Evolutionary conservation across 1,284 basidiomycete genomes (phyloP).

Genomic region (Sphaerobolus stellatus): DNA sequence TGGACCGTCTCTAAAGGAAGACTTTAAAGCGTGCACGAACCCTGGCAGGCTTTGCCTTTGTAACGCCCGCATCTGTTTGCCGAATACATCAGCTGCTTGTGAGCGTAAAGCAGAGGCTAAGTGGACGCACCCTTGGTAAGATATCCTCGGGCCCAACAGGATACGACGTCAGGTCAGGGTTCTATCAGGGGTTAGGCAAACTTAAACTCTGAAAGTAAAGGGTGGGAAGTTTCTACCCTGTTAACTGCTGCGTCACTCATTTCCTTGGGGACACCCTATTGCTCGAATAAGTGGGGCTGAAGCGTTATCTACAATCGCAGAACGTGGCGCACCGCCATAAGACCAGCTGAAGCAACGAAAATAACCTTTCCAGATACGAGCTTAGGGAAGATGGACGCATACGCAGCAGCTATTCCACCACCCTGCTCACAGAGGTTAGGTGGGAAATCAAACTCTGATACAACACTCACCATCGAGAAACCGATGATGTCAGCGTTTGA

Average conservation of each 20-base stretch:
- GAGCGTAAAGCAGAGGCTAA: background rate
- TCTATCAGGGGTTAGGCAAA: background rate
- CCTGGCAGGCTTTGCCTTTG: background rate
- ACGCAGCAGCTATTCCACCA: background rate
- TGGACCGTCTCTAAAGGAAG: background rate
- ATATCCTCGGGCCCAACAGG: background rate
- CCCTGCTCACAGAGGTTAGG: background rate
- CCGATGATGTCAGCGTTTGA: background rate
- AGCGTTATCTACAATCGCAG: too few species aligned
- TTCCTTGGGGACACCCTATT: too few species aligned
- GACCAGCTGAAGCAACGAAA: background rate
- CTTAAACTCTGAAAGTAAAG: too few species aligned
- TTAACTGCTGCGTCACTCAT: background rate
- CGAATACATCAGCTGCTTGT: background rate
- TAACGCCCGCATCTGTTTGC: background rate
- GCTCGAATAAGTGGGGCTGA: too few species aligned
- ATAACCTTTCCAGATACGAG: background rate
- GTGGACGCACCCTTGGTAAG: too few species aligned
- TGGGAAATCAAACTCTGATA: background rate
- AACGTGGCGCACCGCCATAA: too few species aligned
- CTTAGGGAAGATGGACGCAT: background rate
- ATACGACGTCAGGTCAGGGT: background rate
- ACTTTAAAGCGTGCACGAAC: background rate
- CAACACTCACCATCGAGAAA: background rate
- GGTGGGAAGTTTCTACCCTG: background rate